A percentile compares a stretch with the other conserved stretches of the same genome.
Conservation (phyloP, 768 basidiomycete genomes). For the Termitomyces sp. region DNA sequence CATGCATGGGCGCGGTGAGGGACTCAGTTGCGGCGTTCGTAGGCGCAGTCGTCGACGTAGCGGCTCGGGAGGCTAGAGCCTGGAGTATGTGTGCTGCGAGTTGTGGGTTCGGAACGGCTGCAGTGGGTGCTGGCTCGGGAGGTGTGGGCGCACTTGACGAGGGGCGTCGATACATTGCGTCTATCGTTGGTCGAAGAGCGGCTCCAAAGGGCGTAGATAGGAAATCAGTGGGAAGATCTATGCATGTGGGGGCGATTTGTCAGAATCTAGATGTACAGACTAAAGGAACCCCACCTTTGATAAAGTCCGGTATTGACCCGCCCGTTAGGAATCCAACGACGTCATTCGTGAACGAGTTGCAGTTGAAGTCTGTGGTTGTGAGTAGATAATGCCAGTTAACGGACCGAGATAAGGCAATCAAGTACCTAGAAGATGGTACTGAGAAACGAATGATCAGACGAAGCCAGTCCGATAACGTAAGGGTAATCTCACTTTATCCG, state of each 20-base stretch:
- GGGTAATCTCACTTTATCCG: constrained; percentile 63
- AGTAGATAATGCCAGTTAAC: neutral
- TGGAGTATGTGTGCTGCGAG: constrained; percentile 51
- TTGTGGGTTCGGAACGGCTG: constrained; percentile 38
- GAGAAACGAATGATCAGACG: neutral
- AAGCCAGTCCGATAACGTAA: neutral
- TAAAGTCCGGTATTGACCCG: constrained; percentile 70
- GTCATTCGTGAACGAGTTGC: constrained; percentile 92
- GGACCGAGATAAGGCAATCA: neutral
- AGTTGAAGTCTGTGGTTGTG: constrained; percentile 81
- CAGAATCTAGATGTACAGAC: neutral
- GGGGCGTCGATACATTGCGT: constrained; percentile 76
- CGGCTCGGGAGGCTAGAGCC: constrained; percentile 48
- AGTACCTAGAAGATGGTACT: constrained; percentile 84
- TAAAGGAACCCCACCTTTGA: constrained; percentile 75
- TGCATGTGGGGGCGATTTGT: neutral
- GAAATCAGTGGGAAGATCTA: constrained; percentile 78
- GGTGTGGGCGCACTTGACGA: constrained; percentile 33
- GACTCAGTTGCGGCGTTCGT: constrained; percentile 35
- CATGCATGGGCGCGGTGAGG: constrained; percentile 58
- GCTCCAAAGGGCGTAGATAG: constrained; percentile 86
- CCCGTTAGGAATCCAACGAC: constrained; percentile 85
- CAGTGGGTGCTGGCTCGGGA: constrained; percentile 19
- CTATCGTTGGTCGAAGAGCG: constrained; percentile 84
- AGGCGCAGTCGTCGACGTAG: constrained; percentile 10